Base-by-base conservation (phyloP, 805 yeast species). In the Candida pseudoglaebosa region DNA sequence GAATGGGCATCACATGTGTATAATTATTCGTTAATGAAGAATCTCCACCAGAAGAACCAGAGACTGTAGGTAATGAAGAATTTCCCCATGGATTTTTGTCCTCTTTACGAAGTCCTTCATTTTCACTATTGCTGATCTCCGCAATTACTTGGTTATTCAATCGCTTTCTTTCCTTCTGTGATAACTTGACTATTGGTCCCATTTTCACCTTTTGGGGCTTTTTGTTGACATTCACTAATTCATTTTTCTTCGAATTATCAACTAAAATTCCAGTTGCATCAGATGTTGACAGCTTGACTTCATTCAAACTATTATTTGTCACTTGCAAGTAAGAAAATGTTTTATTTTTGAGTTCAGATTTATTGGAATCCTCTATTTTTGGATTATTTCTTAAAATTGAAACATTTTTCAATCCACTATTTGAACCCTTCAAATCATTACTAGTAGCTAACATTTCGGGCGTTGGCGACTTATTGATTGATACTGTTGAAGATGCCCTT, bases 91-190 rank as follows among this genome's bases (percentile, higher is more conserved):
- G 36, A n/a, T 33, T 33, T 12, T 19, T 20, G n/a, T 32, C 12
- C 15, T 6, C 29, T 8, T 8, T 8, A 26, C 29, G 29, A 13
- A 10, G 9, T 26, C 12, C 12, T 15, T 30, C 39, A 13, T 34
- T 32, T 8, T 36, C 29, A 14, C 16, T 17, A 12, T 28, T 28
- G 18, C 10, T 26, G 16, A 8, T 24, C 18, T 18, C 19, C 15
- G 9, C 29, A 15, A 5, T 9, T 13, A 13, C 29, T 26, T 26
- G 29, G 13, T 26, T 26, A 2, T 66, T 65, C 45, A 67, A 47
- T 41, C 63, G 69, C 51, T 73, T 76, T 29, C 85, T 56, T 45
- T 79, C 84, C 49, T 77, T 77, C 45, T 82, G 86, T 1, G 86
- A 79, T 12, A 76, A 49, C 43, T 73, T 72, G 22, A 59, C 53